A percentile compares a stretch with the other conserved stretches of the same genome.
phyloP scores from a whole-genome alignment of 2,329 filamentous ascomycete genomes.

The Cladosporium sp. region DNA sequence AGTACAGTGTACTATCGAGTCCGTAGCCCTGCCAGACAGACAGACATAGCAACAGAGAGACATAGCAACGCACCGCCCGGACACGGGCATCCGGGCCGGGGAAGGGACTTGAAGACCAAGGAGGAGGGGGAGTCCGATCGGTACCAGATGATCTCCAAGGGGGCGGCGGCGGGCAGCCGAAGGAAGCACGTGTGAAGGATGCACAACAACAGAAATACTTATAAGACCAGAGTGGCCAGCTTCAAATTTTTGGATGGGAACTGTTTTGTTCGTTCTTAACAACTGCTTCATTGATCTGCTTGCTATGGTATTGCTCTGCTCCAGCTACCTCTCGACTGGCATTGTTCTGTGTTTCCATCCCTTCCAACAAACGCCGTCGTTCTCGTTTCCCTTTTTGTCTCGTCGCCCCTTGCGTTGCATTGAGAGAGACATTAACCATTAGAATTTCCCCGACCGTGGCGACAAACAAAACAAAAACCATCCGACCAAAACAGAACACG shows the following conservation, averaged over 20 bases:
- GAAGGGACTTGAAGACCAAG: background rate
- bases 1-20: no score
- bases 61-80: background rate
- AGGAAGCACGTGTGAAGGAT: background rate
- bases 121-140: conserved; percentile 10
- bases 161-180: background rate
- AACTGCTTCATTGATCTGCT: no score
- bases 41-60: no score
- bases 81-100: background rate
- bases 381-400: background rate
- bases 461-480: no score
- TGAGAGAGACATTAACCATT: no score
- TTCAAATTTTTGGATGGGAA: background rate
- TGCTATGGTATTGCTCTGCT: no score
- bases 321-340: no score
- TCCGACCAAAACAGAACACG: background rate
- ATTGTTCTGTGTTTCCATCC: background rate
- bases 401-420: background rate
- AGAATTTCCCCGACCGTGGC: no score
- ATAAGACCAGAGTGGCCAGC: background rate
- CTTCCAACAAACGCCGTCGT: no score
- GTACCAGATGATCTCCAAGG: background rate
- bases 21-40: no score
- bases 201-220: background rate
- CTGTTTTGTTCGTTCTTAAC: no score